Conservation (phyloP, 2,329 filamentous ascomycete species). For the Verticillium isaacii region DNA sequence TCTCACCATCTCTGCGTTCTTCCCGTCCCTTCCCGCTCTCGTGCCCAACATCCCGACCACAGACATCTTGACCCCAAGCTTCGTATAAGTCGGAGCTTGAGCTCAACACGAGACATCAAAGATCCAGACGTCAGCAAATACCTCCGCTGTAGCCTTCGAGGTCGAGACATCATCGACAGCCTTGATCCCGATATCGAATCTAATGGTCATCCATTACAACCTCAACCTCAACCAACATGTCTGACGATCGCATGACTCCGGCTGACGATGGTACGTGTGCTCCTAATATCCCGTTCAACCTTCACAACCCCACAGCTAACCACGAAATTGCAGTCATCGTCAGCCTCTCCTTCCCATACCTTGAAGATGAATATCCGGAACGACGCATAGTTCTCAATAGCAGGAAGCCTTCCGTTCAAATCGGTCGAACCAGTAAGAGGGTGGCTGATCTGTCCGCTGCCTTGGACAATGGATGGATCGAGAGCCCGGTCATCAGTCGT, state of each 20-base stretch:
- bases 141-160: not conserved
- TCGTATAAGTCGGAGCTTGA: not conserved
- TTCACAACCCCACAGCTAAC: not conserved
- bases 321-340: not conserved
- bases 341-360: not conserved
- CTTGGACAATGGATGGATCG: constrained; percentile 59
- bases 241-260: constrained; percentile 2
- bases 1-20: not conserved
- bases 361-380: constrained; percentile 6
- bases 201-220: not conserved
- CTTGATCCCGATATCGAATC: not conserved
- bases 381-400: constrained; percentile 23
- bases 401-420: constrained; percentile 20
- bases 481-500: constrained; percentile 68
- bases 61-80: not conserved
- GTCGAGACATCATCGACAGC: not conserved
- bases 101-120: not conserved
- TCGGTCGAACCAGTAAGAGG: constrained; percentile 42
- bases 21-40: not conserved
- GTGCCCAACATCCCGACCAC: not conserved
- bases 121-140: not conserved
- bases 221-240: constrained; percentile 3
- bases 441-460: constrained; percentile 25
- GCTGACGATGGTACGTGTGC: constrained; percentile 7
- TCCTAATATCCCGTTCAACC: not conserved